Evolutionary conservation across 306 rosid species (phyloP).

Genomic region (Benincasa hispida): DNA sequence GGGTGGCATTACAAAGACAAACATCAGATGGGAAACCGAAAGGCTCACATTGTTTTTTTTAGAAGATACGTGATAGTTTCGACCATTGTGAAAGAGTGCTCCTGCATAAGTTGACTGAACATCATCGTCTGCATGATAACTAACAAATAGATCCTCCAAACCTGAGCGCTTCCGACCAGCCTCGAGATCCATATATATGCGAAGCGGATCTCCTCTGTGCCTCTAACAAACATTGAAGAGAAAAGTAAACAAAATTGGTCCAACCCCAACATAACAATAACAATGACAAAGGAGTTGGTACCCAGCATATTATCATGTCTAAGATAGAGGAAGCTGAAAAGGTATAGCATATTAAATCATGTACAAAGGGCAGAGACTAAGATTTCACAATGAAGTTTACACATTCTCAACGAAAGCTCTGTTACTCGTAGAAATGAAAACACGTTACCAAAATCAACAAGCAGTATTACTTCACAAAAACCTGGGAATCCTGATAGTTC

Average conservation of each 20-base stretch:
- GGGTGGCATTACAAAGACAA: not conserved
- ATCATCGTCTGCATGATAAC: constrained; percentile 85
- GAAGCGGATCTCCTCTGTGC: constrained; percentile 56
- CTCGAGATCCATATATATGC: constrained; percentile 90
- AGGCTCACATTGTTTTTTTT: constrained; percentile 46
- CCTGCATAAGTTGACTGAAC: constrained; percentile 94
- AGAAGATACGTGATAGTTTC: constrained; percentile 59
- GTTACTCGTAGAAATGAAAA: not conserved
- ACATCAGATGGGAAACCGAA: not conserved
- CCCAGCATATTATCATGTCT: not conserved
- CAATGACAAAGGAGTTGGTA: not conserved
- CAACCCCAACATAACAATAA: not conserved
- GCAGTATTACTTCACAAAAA: not conserved
- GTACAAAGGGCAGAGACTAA: not conserved
- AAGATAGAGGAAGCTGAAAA: not conserved
- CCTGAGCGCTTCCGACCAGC: constrained; percentile 72
- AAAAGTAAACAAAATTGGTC: not conserved
- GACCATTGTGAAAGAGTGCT: constrained; percentile 67
- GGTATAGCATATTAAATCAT: not conserved
- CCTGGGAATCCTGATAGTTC: not conserved
- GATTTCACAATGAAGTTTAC: not conserved
- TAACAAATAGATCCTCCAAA: constrained; percentile 57
- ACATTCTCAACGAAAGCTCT: too few relatives aligned
- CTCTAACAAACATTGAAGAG: constrained; percentile 32
- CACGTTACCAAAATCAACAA: not conserved